A percentile compares a stretch with the other conserved stretches of the same genome.
These are phyloP conservation scores for Kalmanozyma brasiliensis DNA, from an alignment of 1,284 basidiomycete species.

Conservation along the genomic window DNA sequence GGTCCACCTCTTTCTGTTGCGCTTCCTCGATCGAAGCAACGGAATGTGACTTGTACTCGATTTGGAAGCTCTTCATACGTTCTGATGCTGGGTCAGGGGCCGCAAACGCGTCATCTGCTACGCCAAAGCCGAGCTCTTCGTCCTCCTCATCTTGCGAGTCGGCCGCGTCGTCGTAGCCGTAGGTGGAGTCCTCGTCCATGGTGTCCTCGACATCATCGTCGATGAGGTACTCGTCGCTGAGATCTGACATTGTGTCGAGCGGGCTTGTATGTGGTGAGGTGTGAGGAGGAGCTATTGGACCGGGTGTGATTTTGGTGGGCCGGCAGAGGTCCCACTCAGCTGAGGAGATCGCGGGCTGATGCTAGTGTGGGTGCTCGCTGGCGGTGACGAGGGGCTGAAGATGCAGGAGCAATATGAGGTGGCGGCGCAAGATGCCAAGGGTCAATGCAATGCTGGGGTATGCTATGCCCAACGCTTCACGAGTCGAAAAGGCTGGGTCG, in stretches of 20 bases:
- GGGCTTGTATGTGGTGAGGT: not conserved
- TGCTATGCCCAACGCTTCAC: too few relatives aligned
- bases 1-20: slow-evolving; percentile 63
- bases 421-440: too few relatives aligned
- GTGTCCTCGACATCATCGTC: slow-evolving; percentile 59
- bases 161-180: slow-evolving; percentile 45
- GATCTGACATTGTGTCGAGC: slow-evolving; percentile 35
- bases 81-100: slow-evolving; percentile 41
- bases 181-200: slow-evolving; percentile 63
- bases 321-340: too few relatives aligned
- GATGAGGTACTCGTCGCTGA: slow-evolving; percentile 48
- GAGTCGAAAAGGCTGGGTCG: too few relatives aligned
- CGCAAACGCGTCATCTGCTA: slow-evolving; percentile 48
- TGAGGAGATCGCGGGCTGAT: too few relatives aligned
- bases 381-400: too few relatives aligned
- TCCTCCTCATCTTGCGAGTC: slow-evolving; percentile 43
- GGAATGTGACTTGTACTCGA: slow-evolving; percentile 60
- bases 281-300: too few relatives aligned
- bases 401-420: too few relatives aligned
- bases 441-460: too few relatives aligned
- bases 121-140: slow-evolving; percentile 46
- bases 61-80: slow-evolving; percentile 58
- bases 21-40: slow-evolving; percentile 50
- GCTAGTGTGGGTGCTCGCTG: too few relatives aligned
- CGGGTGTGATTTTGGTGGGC: too few relatives aligned